A percentile compares a stretch with the other conserved stretches of the same genome.
Conservation (phyloP, 179 eudicot species). For the Patellifolia procumbens region DNA sequence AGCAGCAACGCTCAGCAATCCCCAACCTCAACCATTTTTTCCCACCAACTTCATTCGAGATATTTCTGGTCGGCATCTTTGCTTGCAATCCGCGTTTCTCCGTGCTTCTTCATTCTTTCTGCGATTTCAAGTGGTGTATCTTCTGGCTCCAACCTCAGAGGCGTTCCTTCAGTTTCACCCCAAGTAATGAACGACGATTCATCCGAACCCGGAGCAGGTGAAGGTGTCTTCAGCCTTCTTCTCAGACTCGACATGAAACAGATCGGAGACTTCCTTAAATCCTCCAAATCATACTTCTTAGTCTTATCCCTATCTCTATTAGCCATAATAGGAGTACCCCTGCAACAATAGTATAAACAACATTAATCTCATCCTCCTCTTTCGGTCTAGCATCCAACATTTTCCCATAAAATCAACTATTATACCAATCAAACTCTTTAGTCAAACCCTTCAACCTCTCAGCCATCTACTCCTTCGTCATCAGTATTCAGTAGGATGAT, state of each 20-base stretch:
- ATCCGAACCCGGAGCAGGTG: constrained; percentile 91
- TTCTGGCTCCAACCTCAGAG: constrained; percentile 81
- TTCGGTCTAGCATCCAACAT: constrained; percentile 47
- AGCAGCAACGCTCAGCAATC: no score
- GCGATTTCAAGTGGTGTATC: constrained; percentile 91
- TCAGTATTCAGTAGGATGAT: constrained; percentile 76
- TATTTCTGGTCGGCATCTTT: no score
- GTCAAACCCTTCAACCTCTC: constrained; percentile 73
- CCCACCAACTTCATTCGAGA: no score
- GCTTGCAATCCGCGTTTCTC: no score
- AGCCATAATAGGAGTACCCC: constrained; percentile 57
- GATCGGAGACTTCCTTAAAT: constrained; percentile 78
- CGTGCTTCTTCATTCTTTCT: no score
- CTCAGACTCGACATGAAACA: constrained; percentile 67
- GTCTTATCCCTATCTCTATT: constrained; percentile 63
- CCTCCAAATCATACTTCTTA: constrained; percentile 86
- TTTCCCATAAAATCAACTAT: constrained; percentile 80
- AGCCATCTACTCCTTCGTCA: constrained; percentile 67
- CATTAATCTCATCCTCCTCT: constrained; percentile 56
- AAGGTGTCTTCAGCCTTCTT: constrained; percentile 81
- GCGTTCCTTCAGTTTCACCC: constrained; percentile 99
- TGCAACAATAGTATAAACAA: constrained; percentile 59
- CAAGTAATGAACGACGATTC: constrained; percentile 89
- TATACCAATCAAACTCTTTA: constrained; percentile 64
- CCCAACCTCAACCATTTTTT: no score